A percentile compares a stretch with the other conserved stretches of the same genome.
phyloP scores from a whole-genome alignment of 768 basidiomycete genomes.

The Kwoniella shandongensis region DNA sequence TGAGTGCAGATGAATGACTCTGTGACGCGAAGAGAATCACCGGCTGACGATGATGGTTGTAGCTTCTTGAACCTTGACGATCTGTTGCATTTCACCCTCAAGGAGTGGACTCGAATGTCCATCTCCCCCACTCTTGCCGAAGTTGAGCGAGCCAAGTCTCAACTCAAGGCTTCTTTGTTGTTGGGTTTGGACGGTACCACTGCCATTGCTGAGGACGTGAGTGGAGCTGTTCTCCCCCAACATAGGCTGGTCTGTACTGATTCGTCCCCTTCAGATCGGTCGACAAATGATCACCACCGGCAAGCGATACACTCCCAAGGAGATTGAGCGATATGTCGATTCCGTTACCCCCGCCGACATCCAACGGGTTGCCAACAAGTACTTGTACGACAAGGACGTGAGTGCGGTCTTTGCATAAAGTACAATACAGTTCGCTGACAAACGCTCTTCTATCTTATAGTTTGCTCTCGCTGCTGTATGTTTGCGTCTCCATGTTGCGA shows the following conservation, averaged over 20 bases:
- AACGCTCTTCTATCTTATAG: conserved; percentile 5
- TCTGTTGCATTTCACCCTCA: conserved; percentile 86
- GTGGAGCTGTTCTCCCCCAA: conserved; percentile 15
- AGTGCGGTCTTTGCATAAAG: conserved; percentile 47
- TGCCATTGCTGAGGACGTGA: conserved; percentile 84
- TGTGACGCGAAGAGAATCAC: background rate
- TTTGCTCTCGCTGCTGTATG: conserved; percentile 70
- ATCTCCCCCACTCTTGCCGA: conserved; percentile 77
- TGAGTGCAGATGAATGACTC: conserved; percentile 27
- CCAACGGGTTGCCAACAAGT: conserved; percentile 90
- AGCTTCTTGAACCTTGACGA: conserved; percentile 84
- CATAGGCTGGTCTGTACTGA: background rate
- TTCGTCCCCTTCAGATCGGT: conserved; percentile 63
- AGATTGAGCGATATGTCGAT: conserved; percentile 91
- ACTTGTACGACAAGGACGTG: conserved; percentile 95
- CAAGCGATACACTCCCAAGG: conserved; percentile 80
- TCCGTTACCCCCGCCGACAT: conserved; percentile 85
- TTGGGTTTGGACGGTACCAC: conserved; percentile 93
- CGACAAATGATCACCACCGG: conserved; percentile 94
- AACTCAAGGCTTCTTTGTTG: conserved; percentile 90
- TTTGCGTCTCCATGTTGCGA: background rate
- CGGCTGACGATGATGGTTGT: background rate
- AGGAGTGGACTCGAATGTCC: conserved; percentile 95
- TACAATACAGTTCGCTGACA: background rate
- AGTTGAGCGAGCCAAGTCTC: conserved; percentile 97